Percentiles rank a stretch among this genome's conserved stretches.
These are phyloP conservation scores for Clathrus columnatus DNA, from an alignment of 768 basidiomycete species.

Conservation along the genomic window DNA sequence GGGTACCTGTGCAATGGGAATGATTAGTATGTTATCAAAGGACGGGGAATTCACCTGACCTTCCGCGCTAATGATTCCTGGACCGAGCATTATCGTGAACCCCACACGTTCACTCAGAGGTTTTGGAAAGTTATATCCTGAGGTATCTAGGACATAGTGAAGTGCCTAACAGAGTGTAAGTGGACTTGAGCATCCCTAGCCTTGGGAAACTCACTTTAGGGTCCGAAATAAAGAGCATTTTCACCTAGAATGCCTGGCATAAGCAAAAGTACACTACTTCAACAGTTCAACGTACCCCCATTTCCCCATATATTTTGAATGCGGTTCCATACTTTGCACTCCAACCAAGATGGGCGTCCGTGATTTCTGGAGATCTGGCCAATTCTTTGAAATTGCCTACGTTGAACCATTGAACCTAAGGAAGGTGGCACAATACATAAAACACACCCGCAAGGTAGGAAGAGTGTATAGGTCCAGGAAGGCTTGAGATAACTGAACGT, in stretches of 20 bases:
- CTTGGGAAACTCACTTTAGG: too few relatives aligned
- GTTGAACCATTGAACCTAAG: too few relatives aligned
- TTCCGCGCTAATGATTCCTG: conserved; percentile 49
- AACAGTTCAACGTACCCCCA: conserved; percentile 5
- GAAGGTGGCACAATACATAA: too few relatives aligned
- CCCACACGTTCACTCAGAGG: conserved; percentile 24
- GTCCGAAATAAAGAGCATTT: neutral
- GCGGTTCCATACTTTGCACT: neutral
- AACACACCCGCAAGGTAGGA: too few relatives aligned
- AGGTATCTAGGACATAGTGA: conserved; percentile 22
- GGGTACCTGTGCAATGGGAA: too few relatives aligned
- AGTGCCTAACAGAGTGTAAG: too few relatives aligned
- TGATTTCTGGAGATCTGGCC: neutral
- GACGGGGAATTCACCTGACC: too few relatives aligned
- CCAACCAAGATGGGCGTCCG: conserved; percentile 1
- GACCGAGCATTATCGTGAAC: conserved; percentile 41
- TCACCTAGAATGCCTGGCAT: too few relatives aligned
- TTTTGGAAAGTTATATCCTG: conserved; percentile 21
- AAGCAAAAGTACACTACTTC: neutral
- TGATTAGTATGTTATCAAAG: too few relatives aligned
- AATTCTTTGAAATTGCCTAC: conserved; percentile 1
- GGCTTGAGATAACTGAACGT: too few relatives aligned
- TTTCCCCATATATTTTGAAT: neutral
- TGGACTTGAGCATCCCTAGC: too few relatives aligned
- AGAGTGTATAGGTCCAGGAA: too few relatives aligned